Evolutionary conservation across 129 eudicot species (phyloP).

Genomic region (Gnaphalium uliginosum): DNA sequence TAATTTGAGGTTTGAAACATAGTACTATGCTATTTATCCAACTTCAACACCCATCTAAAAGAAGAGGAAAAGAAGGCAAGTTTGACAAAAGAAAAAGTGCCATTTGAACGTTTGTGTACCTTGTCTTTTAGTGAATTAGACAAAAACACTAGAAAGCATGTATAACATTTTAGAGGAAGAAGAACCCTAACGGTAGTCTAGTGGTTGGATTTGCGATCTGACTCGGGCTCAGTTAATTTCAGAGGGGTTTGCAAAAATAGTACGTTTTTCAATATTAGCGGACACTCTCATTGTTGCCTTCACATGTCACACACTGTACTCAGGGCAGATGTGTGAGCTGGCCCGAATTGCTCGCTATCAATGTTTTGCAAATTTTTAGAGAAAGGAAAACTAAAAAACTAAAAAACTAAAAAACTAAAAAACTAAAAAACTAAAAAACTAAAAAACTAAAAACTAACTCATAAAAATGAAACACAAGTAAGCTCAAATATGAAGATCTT

Average conservation of each 20-base stretch:
- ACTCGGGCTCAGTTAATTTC: no score
- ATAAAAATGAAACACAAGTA: neutral
- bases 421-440: neutral
- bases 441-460: neutral
- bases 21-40: neutral
- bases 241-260: no score
- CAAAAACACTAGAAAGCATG: neutral
- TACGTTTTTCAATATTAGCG: no score
- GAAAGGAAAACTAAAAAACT: neutral
- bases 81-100: neutral
- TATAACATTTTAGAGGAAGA: neutral
- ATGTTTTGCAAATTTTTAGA: neutral
- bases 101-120: neutral
- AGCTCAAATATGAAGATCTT: slow-evolving; percentile 16
- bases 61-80: neutral
- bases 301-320: no score
- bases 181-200: neutral
- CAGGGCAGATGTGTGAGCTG: no score
- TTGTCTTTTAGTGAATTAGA: neutral
- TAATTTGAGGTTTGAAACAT: neutral
- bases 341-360: no score
- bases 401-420: neutral
- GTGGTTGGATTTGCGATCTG: no score
- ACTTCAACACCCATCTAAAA: neutral
- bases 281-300: no score